A percentile compares a stretch with the other conserved stretches of the same genome.
Evolutionary conservation across 2,329 filamentous ascomycete genomes (phyloP).

Genomic region (Colletotrichum sp.): DNA sequence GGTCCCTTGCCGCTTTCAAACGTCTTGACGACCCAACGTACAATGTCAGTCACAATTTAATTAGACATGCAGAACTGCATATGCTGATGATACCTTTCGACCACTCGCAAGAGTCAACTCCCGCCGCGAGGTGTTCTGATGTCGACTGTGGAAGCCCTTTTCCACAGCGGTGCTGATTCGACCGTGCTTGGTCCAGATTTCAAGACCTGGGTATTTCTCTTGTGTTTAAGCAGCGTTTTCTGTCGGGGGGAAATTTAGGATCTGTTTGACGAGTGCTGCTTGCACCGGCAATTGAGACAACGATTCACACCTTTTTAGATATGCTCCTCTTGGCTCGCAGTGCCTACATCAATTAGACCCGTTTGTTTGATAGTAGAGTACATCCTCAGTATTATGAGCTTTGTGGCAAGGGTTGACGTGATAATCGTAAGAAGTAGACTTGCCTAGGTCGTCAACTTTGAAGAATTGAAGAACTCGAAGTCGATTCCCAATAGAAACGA

Average conservation of each 20-base stretch:
- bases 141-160: not conserved
- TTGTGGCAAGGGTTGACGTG: accelerated
- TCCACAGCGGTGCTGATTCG: too few species aligned
- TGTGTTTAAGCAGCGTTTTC: not conserved
- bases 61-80: accelerated
- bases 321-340: not conserved
- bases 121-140: not conserved
- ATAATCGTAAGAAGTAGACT: accelerated
- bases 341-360: not conserved
- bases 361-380: not conserved
- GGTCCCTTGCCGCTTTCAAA: not conserved
- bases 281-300: accelerated
- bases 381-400: not conserved
- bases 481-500: accelerated
- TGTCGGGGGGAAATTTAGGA: accelerated
- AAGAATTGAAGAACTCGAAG: accelerated
- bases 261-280: not conserved
- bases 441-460: not conserved
- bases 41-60: not conserved
- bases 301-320: accelerated
- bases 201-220: not conserved
- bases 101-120: accelerated
- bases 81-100: not conserved
- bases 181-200: not conserved
- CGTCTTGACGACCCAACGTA: not conserved